A percentile compares a stretch with the other conserved stretches of the same genome.
These are phyloP conservation scores for Neurospora sublineolata DNA, from an alignment of 495 filamentous ascomycete genomes.

Conservation along the genomic window DNA sequence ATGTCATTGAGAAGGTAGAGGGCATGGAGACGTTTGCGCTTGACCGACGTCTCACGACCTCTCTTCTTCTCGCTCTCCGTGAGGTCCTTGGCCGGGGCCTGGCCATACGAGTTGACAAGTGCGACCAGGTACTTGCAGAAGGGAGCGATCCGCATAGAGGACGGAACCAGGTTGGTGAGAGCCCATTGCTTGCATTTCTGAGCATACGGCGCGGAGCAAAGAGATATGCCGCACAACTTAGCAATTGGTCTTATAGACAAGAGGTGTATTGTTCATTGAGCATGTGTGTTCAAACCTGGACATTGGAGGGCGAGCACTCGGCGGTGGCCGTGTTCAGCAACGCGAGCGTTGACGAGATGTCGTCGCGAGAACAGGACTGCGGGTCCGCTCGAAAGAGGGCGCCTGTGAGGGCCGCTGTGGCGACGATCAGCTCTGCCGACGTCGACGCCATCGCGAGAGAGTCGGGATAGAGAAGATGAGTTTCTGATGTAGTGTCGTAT, in stretches of 20 bases:
- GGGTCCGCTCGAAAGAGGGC: constrained; percentile 69
- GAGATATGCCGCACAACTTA: constrained; percentile 37
- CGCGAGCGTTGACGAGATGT: constrained; percentile 60
- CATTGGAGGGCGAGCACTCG: constrained; percentile 71
- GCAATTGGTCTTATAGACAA: constrained; percentile 40
- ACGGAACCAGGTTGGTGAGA: constrained; percentile 56
- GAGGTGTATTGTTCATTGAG: constrained; percentile 23
- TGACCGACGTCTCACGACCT: constrained; percentile 40
- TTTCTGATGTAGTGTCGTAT: neutral
- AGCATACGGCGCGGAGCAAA: constrained; percentile 7
- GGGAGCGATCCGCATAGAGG: constrained; percentile 50
- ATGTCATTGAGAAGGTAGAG: constrained; percentile 78
- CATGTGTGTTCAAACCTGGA: constrained; percentile 79
- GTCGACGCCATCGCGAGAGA: constrained; percentile 50
- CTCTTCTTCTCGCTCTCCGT: constrained; percentile 12
- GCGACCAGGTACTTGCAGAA: constrained; percentile 69
- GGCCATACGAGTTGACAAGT: constrained; percentile 48
- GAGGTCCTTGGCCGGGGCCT: constrained; percentile 13
- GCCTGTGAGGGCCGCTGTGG: constrained; percentile 69
- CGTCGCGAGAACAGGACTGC: constrained; percentile 52
- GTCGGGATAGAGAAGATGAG: neutral
- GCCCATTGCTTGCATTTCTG: constrained; percentile 88
- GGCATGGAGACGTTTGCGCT: constrained; percentile 62
- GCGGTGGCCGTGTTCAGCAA: constrained; percentile 54
- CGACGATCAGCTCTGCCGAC: constrained; percentile 64